Evolutionary conservation across 2,329 filamentous ascomycete species (phyloP), one percentile per base, ranked within the genome.

Genomic region (Xylaria multiplex): DNA sequence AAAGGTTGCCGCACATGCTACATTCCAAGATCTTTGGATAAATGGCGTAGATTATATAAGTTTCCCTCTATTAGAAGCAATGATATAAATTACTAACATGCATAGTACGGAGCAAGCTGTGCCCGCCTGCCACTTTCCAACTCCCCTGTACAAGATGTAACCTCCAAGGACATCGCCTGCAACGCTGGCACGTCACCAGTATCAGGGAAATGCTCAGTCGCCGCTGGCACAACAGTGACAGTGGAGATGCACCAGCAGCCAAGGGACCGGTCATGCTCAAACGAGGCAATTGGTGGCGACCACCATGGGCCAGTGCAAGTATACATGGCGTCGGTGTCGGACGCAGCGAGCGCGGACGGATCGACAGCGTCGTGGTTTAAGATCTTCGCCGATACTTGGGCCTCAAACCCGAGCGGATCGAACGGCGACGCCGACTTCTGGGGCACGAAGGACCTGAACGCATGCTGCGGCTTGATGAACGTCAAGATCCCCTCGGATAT

Each of bases 161-260:
- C 77, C 2, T 77, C 78, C 2, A 75, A 76, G 27, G 79, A 80
- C 72, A 78, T 83, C 30, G 74, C 78, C 64, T 84, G 82, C 69
- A 84, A 84, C 69, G 76, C 75, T 32, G 76, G 76, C 24, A 75
- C 72, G 8, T 73, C 68, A n/a, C 70, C 77, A 16, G 77, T 80
- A 3, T 64, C 76, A 1, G 77, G 76, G 14, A 83, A 84, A 70
- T 86, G 84, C 72, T 72, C 78, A 22, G 82, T 85, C 35, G 75
- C 76, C 35, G 83, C 83, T 2, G 84, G 85, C 2, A 77, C 77
- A 4, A 83, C 78, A 0, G 81, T 87, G 14, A 86, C 85, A 0
- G 79, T 87, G 7, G 86, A 88, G 76, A 88, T 88, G 83, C 85
- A 88, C 77, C 81, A 83, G 62, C 72, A 75, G 65, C 72, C 71